phyloP scores from a whole-genome alignment of 176 grass and related monocot species.

The Hordeum marinum region DNA sequence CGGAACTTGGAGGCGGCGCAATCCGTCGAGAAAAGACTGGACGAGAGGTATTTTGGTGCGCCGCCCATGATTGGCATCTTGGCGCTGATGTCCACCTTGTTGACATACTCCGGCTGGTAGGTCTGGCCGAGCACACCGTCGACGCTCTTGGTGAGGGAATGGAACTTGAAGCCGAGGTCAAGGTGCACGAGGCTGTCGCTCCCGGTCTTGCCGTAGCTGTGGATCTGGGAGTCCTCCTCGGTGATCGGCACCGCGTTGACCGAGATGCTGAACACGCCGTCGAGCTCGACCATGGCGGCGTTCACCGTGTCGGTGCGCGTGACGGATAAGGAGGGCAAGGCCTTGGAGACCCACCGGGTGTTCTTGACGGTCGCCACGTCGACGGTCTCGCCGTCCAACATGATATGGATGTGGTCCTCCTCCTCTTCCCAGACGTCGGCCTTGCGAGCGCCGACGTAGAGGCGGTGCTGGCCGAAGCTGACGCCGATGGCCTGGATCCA shows the following conservation, averaged over 20 bases:
- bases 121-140: conserved; percentile 48
- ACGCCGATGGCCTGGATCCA: conserved; percentile 50
- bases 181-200: conserved; percentile 62
- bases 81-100: conserved; percentile 25
- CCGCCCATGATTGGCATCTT: conserved; percentile 48
- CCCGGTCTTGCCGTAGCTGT: conserved; percentile 43
- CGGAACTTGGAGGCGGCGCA: conserved; percentile 22
- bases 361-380: conserved; percentile 23
- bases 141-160: conserved; percentile 36
- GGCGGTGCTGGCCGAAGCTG: conserved; percentile 32
- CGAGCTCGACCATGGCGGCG: conserved; percentile 35
- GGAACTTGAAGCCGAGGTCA: conserved; percentile 66
- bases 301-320: conserved; percentile 30
- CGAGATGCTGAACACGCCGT: conserved; percentile 54
- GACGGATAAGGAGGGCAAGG: conserved; percentile 6
- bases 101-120: conserved; percentile 23
- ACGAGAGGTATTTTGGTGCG: conserved; percentile 8
- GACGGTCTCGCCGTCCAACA: conserved; percentile 42
- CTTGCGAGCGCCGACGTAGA: conserved; percentile 55
- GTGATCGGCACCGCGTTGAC: conserved; percentile 61
- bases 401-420: conserved; percentile 48
- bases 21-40: conserved; percentile 20
- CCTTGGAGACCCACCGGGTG: conserved; percentile 28
- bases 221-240: conserved; percentile 46
- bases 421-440: conserved; percentile 48